A percentile compares a stretch with the other conserved stretches of the same genome.
These are phyloP conservation scores for Lolium perenne DNA, from an alignment of 176 grass and related monocot species.

Conservation along the genomic window DNA sequence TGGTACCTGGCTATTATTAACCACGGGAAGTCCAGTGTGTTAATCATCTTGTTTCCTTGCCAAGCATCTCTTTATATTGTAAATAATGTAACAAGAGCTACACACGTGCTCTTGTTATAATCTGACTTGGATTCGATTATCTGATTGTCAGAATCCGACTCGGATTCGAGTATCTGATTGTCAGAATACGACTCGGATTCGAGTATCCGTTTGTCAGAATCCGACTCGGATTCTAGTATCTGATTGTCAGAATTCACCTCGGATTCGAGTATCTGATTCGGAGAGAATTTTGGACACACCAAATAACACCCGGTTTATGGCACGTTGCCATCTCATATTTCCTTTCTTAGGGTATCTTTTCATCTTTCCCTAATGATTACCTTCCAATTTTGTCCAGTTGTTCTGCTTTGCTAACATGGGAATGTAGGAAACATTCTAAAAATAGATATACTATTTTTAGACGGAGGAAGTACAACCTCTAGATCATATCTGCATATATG, in stretches of 20 bases:
- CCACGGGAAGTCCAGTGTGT: background rate
- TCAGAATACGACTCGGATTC: background rate
- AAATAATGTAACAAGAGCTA: background rate
- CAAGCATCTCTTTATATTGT: background rate
- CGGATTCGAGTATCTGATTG: background rate
- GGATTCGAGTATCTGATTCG: background rate
- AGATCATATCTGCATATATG: background rate
- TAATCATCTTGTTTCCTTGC: constrained; percentile 16
- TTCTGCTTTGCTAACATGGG: background rate
- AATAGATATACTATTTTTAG: background rate
- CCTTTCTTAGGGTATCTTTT: background rate
- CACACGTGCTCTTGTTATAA: background rate
- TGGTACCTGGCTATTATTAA: constrained; percentile 15
- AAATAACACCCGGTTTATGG: background rate
- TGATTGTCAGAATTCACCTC: background rate
- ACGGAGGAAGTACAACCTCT: background rate
- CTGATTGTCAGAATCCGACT: background rate
- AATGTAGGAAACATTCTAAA: background rate
- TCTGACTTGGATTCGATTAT: background rate
- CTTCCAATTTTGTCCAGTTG: constrained; percentile 7
- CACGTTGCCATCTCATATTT: constrained; percentile 23
- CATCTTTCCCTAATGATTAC: constrained; percentile 5
- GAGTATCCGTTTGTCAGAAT: no score
- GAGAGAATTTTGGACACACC: background rate
- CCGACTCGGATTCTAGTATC: background rate